Conservation (phyloP, 306 rosid species). For the Trifolium dubium region DNA sequence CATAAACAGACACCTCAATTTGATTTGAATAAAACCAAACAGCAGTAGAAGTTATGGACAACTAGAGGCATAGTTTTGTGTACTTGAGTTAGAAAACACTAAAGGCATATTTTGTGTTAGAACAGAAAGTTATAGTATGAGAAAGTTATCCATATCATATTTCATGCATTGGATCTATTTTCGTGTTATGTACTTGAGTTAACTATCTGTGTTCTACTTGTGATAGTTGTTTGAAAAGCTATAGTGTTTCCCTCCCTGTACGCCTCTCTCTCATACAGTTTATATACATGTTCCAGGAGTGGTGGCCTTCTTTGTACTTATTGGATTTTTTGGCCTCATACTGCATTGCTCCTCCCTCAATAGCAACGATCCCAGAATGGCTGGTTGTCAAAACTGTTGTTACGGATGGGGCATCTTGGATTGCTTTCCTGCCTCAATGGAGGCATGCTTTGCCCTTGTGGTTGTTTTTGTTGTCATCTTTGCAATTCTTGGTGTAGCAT, state of each 20-base stretch:
- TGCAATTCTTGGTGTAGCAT: slow-evolving; percentile 98
- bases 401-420: slow-evolving; percentile 99
- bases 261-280: slow-evolving; percentile 22
- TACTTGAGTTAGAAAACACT: too few species aligned
- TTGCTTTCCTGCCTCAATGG: slow-evolving; percentile 99
- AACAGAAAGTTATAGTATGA: background rate
- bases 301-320: slow-evolving; percentile 90
- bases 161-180: slow-evolving; percentile 11
- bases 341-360: slow-evolving; percentile 91
- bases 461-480: slow-evolving; percentile 91
- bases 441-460: slow-evolving; percentile 94
- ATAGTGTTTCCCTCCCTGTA: slow-evolving; percentile 16
- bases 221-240: slow-evolving; percentile 25
- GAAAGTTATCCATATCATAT: slow-evolving; percentile 1
- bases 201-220: background rate
- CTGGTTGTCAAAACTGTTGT: slow-evolving; percentile 99
- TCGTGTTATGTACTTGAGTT: slow-evolving; percentile 9
- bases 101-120: too few species aligned
- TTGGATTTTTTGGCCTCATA: slow-evolving; percentile 95
- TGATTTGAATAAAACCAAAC: slow-evolving; percentile 15
- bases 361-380: slow-evolving; percentile 87
- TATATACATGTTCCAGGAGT: slow-evolving; percentile 65
- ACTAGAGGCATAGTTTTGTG: too few species aligned
- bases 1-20: slow-evolving; percentile 22
- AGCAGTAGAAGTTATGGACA: too few species aligned